Percentiles rank a stretch among this genome's conserved stretches.
phyloP scores from a whole-genome alignment of 108 stramenopile genomes.

The Licmophora abbreviata region DNA sequence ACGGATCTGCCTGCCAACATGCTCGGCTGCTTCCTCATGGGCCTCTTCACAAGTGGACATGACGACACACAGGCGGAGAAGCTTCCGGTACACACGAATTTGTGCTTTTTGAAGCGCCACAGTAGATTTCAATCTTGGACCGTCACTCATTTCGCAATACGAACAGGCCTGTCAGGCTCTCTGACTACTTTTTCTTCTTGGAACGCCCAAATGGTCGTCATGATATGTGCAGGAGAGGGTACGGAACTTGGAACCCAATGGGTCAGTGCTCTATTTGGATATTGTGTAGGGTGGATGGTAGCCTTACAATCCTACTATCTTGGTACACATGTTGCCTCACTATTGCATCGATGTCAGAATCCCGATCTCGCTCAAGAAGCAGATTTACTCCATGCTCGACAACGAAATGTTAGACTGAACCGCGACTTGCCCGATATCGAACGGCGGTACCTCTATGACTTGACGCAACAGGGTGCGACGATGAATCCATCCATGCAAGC shows the following conservation, averaged over 20 bases:
- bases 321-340: constrained; percentile 33
- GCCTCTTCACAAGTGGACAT: constrained; percentile 24
- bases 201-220: constrained; percentile 76
- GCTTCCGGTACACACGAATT: too few species aligned
- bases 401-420: background rate
- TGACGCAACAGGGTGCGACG: too few species aligned
- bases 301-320: constrained; percentile 29
- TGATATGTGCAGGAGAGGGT: constrained; percentile 61
- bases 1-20: constrained; percentile 60
- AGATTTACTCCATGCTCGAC: background rate
- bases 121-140: constrained; percentile 47
- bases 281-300: constrained; percentile 44
- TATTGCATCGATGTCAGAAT: constrained; percentile 29
- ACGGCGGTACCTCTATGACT: too few species aligned
- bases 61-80: constrained; percentile 16
- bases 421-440: background rate
- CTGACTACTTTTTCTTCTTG: constrained; percentile 79
- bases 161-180: constrained; percentile 60
- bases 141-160: constrained; percentile 40
- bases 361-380: background rate
- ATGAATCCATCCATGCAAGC: too few species aligned
- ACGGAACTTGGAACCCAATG: constrained; percentile 49
- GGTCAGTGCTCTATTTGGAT: constrained; percentile 53
- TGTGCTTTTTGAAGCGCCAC: constrained; percentile 47
- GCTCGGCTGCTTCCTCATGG: constrained; percentile 57